Evolutionary conservation across 129 eudicot species (phyloP).

Genomic region (Helianthus tuberosus): DNA sequence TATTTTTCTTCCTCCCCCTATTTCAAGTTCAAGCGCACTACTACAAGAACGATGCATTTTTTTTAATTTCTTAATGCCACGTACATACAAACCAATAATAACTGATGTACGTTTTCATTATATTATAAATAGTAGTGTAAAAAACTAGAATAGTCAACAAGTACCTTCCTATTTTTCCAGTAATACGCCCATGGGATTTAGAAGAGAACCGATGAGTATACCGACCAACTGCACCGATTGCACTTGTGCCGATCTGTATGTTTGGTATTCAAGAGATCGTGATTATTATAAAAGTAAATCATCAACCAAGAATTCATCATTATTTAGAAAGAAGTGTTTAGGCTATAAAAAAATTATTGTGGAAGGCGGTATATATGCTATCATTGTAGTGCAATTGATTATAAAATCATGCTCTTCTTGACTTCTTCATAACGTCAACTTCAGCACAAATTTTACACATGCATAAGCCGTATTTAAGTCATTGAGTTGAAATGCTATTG

Average conservation of each 20-base stretch:
- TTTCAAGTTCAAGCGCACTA: constrained; percentile 78
- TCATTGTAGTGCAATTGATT: background rate
- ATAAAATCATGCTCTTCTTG: background rate
- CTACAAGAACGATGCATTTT: constrained; percentile 42
- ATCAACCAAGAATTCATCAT: constrained; percentile 15
- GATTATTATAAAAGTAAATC: constrained; percentile 1
- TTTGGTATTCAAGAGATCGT: constrained; percentile 11
- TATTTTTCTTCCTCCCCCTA: constrained; percentile 96
- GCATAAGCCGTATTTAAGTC: background rate
- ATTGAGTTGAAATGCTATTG: background rate
- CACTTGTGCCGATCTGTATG: constrained; percentile 72
- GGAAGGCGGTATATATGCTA: background rate
- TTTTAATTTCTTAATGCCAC: background rate
- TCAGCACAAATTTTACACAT: background rate
- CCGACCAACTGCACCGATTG: constrained; percentile 84
- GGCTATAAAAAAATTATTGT: background rate
- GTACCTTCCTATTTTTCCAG: constrained; percentile 90
- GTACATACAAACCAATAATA: constrained; percentile 9
- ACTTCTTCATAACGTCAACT: background rate
- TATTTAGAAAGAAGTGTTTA: background rate
- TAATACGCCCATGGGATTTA: constrained; percentile 91
- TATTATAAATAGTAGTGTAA: background rate
- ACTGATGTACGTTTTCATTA: background rate
- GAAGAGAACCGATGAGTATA: constrained; percentile 71
- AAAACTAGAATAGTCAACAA: background rate